Base-by-base conservation (phyloP, 2,329 filamentous ascomycete species). In the Neobulgaria alba region DNA sequence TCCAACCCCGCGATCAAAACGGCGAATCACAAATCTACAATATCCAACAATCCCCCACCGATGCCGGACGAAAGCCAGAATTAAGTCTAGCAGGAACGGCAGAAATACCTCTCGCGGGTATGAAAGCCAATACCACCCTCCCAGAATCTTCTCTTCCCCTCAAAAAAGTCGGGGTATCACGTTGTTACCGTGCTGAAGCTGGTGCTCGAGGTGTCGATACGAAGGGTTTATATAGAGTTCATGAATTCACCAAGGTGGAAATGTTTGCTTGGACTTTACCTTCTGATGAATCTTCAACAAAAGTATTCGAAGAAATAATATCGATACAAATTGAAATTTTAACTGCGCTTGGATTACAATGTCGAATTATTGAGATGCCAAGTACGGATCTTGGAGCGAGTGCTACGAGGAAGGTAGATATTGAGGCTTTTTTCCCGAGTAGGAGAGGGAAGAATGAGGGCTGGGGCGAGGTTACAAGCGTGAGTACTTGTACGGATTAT, bases 221-320 rank as follows among this genome's bases (percentile, higher is more conserved):
- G 2, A 95, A 95, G 65, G 92, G 92, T 4, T 68, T 98, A 2
- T 98, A 96, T 65, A 82, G 92, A 19, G 92, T 98, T 3, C 92
- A 98, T 64, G 92, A 98, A 64, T 98, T 98, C 64, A 95, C 88
- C 19, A 98, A 98, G 62, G 90, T 98, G 0, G 92, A 98, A 63
- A 80, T 98, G 71, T 96, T 98, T 60, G 88, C 84, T 0, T 98
- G 92, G 92, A 83, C 86, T 3, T 55, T 72, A 20, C 77, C 85
- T 1, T 70, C 77, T 39, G 42, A 55, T 2, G 59, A 57, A 21
- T 58, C 62, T 30, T 67, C 77, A 0, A 66, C 72, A 5, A 66
- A 72, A 0, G 54, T 90, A 10, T 95, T 95, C 61, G 69, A 85
- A 37, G 88, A 95, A 63, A 87, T 98, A 70, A 67, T 95, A 38